These are phyloP conservation scores for Falciphora oryzae DNA, from an alignment of 2,329 filamentous ascomycete genomes.

Conservation along the genomic window DNA sequence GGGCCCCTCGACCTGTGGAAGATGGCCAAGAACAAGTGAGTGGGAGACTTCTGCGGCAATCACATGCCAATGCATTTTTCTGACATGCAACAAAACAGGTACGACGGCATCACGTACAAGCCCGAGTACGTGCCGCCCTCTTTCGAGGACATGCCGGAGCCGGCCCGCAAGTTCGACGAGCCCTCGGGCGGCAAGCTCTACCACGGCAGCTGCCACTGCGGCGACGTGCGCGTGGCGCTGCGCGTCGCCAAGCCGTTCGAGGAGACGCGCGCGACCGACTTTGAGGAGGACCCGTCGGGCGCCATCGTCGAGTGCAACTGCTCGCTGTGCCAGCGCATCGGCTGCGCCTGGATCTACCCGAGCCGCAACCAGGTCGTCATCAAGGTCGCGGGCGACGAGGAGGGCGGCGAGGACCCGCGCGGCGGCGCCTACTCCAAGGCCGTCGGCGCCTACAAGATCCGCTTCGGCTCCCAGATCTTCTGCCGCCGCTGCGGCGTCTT, in stretches of 20 bases:
- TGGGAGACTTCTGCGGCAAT: background rate
- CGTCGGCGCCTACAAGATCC: conserved; percentile 22
- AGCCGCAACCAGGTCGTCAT: conserved; percentile 32
- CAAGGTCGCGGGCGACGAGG: conserved; percentile 25
- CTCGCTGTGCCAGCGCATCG: conserved; percentile 42
- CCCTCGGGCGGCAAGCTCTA: conserved; percentile 33
- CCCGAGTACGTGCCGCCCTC: conserved; percentile 28
- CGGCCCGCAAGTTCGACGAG: conserved; percentile 22
- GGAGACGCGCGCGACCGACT: conserved; percentile 13
- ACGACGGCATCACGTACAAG: conserved; percentile 30
- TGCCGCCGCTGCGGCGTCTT: conserved; percentile 43
- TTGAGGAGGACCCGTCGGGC: conserved; percentile 19
- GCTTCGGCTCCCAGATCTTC: conserved; percentile 35
- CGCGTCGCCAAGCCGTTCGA: conserved; percentile 35
- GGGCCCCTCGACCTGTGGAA: conserved; percentile 33
- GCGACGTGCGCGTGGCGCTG: conserved; percentile 38
- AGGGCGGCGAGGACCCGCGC: background rate
- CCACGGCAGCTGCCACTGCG: conserved; percentile 49
- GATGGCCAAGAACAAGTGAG: conserved; percentile 32
- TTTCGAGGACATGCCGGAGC: conserved; percentile 34
- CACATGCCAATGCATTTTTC: background rate
- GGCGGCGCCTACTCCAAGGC: conserved; percentile 24
- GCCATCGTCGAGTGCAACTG: conserved; percentile 41
- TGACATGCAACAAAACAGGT: conserved; percentile 20
- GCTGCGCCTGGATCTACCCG: conserved; percentile 39